Conservation (phyloP, 2,329 filamentous ascomycete species). For the Alternaria incomplexa region DNA sequence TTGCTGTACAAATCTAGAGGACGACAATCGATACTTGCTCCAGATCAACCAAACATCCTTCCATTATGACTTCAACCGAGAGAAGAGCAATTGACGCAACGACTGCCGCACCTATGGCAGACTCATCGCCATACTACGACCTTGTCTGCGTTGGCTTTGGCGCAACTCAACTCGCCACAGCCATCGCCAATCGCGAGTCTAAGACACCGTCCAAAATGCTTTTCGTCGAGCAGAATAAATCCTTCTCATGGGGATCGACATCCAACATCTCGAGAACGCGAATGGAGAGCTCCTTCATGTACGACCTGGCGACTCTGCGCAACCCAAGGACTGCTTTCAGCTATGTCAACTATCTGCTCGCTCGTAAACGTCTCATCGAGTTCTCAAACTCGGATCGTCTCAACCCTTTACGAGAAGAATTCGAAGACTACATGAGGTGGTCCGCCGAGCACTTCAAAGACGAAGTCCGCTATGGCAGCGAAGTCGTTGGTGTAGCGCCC, state of each 20-base stretch:
- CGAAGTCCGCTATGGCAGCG: slow-evolving; percentile 38
- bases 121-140: slow-evolving; percentile 31
- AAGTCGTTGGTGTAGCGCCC: slow-evolving; percentile 39
- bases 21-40: not conserved
- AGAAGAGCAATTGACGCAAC: slow-evolving; percentile 16
- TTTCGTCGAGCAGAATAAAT: slow-evolving; percentile 42
- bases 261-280: slow-evolving; percentile 38
- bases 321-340: slow-evolving; percentile 46
- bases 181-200: slow-evolving; percentile 44
- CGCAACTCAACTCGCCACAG: slow-evolving; percentile 43
- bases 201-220: slow-evolving; percentile 32
- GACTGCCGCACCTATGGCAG: slow-evolving; percentile 19
- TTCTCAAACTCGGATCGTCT: slow-evolving; percentile 47
- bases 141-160: slow-evolving; percentile 47
- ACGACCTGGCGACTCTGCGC: slow-evolving; percentile 44
- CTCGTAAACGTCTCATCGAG: slow-evolving; percentile 38
- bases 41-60: not conserved
- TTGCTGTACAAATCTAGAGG: not conserved
- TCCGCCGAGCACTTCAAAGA: slow-evolving; percentile 43
- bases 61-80: slow-evolving; percentile 31
- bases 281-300: slow-evolving; percentile 45
- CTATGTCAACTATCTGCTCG: slow-evolving; percentile 44
- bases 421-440: slow-evolving; percentile 49
- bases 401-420: slow-evolving; percentile 46
- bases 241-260: slow-evolving; percentile 42